Conservation (phyloP, 371 early-diverging fungal species). For the Apophysomyces ossiformis region DNA sequence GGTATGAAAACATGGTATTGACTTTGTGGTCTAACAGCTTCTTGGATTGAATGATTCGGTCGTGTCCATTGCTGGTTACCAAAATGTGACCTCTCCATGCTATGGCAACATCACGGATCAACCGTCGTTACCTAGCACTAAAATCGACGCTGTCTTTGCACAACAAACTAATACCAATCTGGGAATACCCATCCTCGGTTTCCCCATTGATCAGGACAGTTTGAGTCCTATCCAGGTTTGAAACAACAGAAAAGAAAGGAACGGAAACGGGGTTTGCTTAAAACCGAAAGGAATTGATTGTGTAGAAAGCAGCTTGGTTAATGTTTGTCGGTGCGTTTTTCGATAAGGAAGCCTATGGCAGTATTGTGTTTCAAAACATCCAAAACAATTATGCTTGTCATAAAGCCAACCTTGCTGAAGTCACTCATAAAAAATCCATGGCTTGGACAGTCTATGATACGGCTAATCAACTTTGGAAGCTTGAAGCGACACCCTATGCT, state of each 20-base stretch:
- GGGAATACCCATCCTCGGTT: constrained; percentile 15
- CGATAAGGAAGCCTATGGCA: constrained; percentile 19
- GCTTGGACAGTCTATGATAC: constrained; percentile 29
- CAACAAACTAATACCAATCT: constrained; percentile 14
- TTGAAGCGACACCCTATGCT: constrained; percentile 8
- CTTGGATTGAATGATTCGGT: constrained; percentile 13
- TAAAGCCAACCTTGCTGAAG: constrained; percentile 20
- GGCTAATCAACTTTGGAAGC: constrained; percentile 17
- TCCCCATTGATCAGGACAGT: constrained; percentile 19
- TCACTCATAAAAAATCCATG: constrained; percentile 24
- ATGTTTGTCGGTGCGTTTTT: constrained; percentile 28
- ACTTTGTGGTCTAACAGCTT: constrained; percentile 8
- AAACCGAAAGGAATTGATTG: no score
- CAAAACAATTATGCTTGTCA: constrained; percentile 23
- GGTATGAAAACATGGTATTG: no score
- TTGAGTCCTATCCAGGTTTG: constrained; percentile 10
- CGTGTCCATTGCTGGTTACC: background rate
- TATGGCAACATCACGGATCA: constrained; percentile 1
- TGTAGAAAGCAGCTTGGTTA: constrained; percentile 30
- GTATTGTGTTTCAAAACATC: constrained; percentile 15
- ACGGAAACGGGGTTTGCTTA: background rate
- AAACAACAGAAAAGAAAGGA: background rate
- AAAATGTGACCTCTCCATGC: constrained; percentile 12
- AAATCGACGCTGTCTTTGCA: constrained; percentile 10
- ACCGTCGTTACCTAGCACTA: background rate